Base-by-base conservation (phyloP, 805 yeast genomes). In the Starmerella vaccinii region DNA sequence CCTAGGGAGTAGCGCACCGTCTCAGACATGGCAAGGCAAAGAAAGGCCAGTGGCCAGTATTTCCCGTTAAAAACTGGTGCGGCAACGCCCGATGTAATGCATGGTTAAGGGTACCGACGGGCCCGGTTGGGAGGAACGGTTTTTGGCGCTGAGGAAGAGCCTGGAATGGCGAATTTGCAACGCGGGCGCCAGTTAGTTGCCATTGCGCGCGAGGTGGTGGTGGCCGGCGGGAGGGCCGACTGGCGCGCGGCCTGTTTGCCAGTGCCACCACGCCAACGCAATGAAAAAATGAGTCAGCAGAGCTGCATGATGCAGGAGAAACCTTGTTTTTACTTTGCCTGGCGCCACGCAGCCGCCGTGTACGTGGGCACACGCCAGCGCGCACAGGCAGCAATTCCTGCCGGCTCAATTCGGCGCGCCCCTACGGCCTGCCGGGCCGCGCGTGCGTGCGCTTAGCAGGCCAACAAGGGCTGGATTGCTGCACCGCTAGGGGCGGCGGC, bases 51-150 rank as follows among this genome's bases (percentile, higher is more conserved):
- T n/a, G 38, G 18, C 19, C 22, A 19, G 5, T 16, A 37, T 10
- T 37, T 19, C 40, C 40, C 40, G 26, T 21, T 19, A 22, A 37
- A 37, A 37, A 37, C 40, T 21, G 27, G 24, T 37, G 40, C 40
- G 40, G 40, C 40, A 19, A 21, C 40, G 40, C 40, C 40, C 40
- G 40, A 16, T 7, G 26, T 37, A 9, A 37, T 37, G 40, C 42
- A 38, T 38, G 42, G 42, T 38, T 38, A 38, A 38, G 42, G 42
- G 42, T 38, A 37, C 40, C 13, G 40, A 1, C 26, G 40, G 40
- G 13, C 5, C 4, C 5, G n/a, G 13, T 26, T 26, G 40, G 38
- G 18, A 34, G n/a, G n/a, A n/a, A n/a, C n/a, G n/a, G n/a, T n/a
- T n/a, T n/a, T n/a, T n/a, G n/a, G n/a, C n/a, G n/a, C n/a, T n/a